Percentiles rank a stretch among this genome's conserved stretches.
Evolutionary conservation across 2,329 filamentous ascomycete species (phyloP).

Genomic region (Knufia fluminis): DNA sequence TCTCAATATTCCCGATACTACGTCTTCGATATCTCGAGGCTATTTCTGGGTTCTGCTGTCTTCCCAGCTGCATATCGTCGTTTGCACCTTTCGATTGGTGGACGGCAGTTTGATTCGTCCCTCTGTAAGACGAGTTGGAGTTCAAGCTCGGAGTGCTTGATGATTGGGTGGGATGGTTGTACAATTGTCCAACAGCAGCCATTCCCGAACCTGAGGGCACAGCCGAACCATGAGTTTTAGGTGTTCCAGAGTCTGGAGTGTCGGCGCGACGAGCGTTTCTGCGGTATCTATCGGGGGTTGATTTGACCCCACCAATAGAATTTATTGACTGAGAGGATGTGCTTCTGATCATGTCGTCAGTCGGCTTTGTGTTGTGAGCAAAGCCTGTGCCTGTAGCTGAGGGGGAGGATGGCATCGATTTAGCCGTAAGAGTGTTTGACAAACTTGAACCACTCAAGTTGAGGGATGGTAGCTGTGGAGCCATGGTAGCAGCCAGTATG

Average conservation of each 20-base stretch:
- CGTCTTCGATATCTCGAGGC: slow-evolving; percentile 70
- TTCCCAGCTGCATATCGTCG: slow-evolving; percentile 58
- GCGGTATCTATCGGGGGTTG: slow-evolving; percentile 75
- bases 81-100: slow-evolving; percentile 52
- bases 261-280: slow-evolving; percentile 53
- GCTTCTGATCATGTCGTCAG: not conserved
- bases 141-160: slow-evolving; percentile 28
- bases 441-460: slow-evolving; percentile 4
- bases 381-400: not conserved
- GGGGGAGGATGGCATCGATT: slow-evolving; percentile 1
- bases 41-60: slow-evolving; percentile 49
- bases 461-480: slow-evolving; percentile 6
- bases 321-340: not conserved
- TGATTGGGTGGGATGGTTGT: slow-evolving; percentile 38
- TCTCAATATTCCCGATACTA: slow-evolving; percentile 64
- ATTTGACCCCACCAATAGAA: slow-evolving; percentile 46
- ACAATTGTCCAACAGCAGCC: slow-evolving; percentile 47
- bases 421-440: not conserved
- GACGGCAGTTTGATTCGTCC: slow-evolving; percentile 34
- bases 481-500: not conserved
- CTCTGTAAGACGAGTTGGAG: slow-evolving; percentile 25
- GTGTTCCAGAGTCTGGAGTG: slow-evolving; percentile 25
- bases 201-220: slow-evolving; percentile 46
- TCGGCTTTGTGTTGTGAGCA: not conserved
- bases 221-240: slow-evolving; percentile 28